Conservation (phyloP, 345 rosid genomes). For the Rhizophora apiculata region DNA sequence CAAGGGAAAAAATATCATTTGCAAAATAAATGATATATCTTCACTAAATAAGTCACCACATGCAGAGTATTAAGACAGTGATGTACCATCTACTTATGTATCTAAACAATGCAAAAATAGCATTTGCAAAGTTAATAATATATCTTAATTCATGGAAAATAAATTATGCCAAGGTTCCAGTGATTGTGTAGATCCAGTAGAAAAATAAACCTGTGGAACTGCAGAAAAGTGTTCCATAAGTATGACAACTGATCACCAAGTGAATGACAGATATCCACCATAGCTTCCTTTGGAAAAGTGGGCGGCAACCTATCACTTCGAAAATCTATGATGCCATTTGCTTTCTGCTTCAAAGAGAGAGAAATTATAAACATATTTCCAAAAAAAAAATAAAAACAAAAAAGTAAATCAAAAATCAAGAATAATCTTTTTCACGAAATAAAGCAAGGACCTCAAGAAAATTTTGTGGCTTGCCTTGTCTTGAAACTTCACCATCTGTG, state of each 20-base stretch:
- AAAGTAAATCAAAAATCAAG: conserved; percentile 5
- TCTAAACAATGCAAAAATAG: too few relatives aligned
- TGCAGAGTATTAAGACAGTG: too few relatives aligned
- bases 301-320: conserved; percentile 40
- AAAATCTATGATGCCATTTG: conserved; percentile 36
- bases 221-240: conserved; percentile 76
- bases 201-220: conserved; percentile 74
- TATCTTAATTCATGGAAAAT: conserved; percentile 1
- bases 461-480: conserved; percentile 64
- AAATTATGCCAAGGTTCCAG: not conserved
- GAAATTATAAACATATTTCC: conserved; percentile 8
- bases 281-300: conserved; percentile 47
- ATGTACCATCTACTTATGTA: too few relatives aligned
- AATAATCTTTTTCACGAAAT: conserved; percentile 22
- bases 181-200: conserved; percentile 1
- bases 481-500: conserved; percentile 38
- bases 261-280: conserved; percentile 47
- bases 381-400: too few relatives aligned
- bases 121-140: not conserved
- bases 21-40: too few relatives aligned
- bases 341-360: conserved; percentile 42
- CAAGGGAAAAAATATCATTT: too few relatives aligned
- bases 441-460: conserved; percentile 72
- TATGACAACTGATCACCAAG: conserved; percentile 60
- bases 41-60: too few relatives aligned